These are phyloP conservation scores for Myxozyma lipomycoides DNA, from an alignment of 805 yeast genomes.

Conservation along the genomic window DNA sequence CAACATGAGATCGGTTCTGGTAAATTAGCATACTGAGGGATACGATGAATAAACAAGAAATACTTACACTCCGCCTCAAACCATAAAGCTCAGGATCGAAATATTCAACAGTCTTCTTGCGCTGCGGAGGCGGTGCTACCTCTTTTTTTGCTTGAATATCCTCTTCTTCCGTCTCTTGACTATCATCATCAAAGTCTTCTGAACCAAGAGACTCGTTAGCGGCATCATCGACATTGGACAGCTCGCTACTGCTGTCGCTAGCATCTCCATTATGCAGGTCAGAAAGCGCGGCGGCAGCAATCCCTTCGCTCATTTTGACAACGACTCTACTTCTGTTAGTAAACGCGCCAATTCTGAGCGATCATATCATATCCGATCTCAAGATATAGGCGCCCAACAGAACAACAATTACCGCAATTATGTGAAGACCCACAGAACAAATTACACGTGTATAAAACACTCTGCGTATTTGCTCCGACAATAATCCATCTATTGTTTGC, in stretches of 20 bases:
- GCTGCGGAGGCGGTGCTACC: neutral
- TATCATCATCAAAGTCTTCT: slow-evolving; percentile 12
- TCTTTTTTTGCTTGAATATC: slow-evolving; percentile 7
- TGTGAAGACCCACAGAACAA: too few species aligned
- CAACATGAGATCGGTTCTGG: slow-evolving; percentile 34
- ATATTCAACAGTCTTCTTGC: slow-evolving; percentile 10
- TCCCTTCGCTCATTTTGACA: slow-evolving; percentile 26
- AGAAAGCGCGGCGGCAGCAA: slow-evolving; percentile 22
- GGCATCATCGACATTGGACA: slow-evolving; percentile 9
- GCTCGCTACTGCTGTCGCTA: slow-evolving; percentile 9
- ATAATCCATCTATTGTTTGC: too few species aligned
- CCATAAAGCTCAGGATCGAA: slow-evolving; percentile 43
- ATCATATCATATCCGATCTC: too few species aligned
- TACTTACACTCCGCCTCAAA: slow-evolving; percentile 38
- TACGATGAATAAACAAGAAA: neutral
- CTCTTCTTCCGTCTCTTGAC: slow-evolving; percentile 26
- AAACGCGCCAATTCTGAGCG: too few species aligned
- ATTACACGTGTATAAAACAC: too few species aligned
- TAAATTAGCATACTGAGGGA: neutral
- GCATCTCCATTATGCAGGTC: slow-evolving; percentile 9
- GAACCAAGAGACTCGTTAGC: neutral
- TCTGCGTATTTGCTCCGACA: too few species aligned
- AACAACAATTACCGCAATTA: too few species aligned
- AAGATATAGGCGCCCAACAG: too few species aligned
- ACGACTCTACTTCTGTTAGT: too few species aligned